Evolutionary conservation across 179 eudicot species (phyloP).

Genomic region (Beta lomatogona): DNA sequence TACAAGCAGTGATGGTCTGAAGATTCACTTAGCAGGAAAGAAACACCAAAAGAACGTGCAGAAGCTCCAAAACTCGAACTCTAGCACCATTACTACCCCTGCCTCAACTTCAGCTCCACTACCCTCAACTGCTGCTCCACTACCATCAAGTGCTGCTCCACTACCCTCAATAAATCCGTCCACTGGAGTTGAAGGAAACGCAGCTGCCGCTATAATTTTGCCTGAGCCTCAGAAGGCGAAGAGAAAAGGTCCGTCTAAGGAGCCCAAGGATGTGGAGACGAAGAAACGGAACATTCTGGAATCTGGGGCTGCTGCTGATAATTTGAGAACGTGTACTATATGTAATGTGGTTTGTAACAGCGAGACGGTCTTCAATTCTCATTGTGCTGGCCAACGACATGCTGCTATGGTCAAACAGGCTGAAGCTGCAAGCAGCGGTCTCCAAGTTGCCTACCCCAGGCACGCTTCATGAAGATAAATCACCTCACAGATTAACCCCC

Average conservation of each 20-base stretch:
- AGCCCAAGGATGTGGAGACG: constrained; percentile 32
- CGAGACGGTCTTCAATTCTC: constrained; percentile 36
- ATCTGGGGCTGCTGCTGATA: constrained; percentile 31
- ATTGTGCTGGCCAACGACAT: constrained; percentile 33
- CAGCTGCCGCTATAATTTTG: not conserved
- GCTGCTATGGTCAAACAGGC: not conserved
- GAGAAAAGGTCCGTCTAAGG: constrained; percentile 13
- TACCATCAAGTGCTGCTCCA: not conserved
- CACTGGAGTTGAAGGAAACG: too few relatives aligned
- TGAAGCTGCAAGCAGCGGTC: constrained; percentile 11
- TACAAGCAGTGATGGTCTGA: constrained; percentile 28
- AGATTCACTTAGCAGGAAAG: constrained; percentile 31
- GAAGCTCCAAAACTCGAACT: constrained; percentile 21
- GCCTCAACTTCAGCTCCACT: not conserved
- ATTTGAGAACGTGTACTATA: constrained; percentile 31
- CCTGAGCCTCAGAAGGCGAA: constrained; percentile 6
- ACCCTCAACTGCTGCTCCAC: not conserved
- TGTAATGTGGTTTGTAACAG: constrained; percentile 54
- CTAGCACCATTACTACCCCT: not conserved
- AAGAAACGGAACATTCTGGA: constrained; percentile 41
- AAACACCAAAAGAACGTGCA: constrained; percentile 38
- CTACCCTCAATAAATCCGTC: not conserved
- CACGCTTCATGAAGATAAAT: not conserved
- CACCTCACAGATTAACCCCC: not conserved
- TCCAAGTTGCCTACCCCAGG: not conserved